These are phyloP conservation scores for Colletotrichum sansevieriae DNA, from an alignment of 2,329 filamentous ascomycete species.

Conservation along the genomic window DNA sequence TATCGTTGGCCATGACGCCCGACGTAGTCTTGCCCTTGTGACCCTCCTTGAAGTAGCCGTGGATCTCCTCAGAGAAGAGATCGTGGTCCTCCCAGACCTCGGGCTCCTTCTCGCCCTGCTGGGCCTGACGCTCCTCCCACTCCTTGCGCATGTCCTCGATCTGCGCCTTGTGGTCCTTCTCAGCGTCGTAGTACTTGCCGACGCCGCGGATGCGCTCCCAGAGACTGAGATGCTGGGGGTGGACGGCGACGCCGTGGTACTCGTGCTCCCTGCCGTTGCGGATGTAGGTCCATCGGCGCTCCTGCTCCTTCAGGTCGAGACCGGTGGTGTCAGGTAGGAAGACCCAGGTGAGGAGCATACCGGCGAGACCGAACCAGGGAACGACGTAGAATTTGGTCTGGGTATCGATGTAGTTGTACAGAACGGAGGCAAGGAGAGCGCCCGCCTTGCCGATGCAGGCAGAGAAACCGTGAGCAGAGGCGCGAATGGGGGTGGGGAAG, in stretches of 20 bases:
- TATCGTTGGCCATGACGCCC: slow-evolving; percentile 16
- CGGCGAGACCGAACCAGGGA: slow-evolving; percentile 93
- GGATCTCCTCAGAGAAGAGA: slow-evolving; percentile 66
- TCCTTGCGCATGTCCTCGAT: slow-evolving; percentile 83
- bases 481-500: slow-evolving; percentile 94
- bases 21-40: slow-evolving; percentile 36
- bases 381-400: slow-evolving; percentile 91
- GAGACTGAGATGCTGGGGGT: slow-evolving; percentile 86
- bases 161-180: slow-evolving; percentile 85
- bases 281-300: slow-evolving; percentile 92
- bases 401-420: slow-evolving; percentile 95
- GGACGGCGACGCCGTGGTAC: slow-evolving; percentile 94
- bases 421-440: slow-evolving; percentile 85
- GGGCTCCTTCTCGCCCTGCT: slow-evolving; percentile 62
- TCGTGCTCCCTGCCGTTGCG: slow-evolving; percentile 81
- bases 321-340: slow-evolving; percentile 98
- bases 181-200: slow-evolving; percentile 85
- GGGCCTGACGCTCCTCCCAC: slow-evolving; percentile 67
- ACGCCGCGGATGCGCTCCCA: slow-evolving; percentile 88
- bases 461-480: slow-evolving; percentile 94
- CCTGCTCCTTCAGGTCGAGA: slow-evolving; percentile 96
- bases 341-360: slow-evolving; percentile 83
- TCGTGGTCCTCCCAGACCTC: slow-evolving; percentile 62
- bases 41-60: slow-evolving; percentile 63
- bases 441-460: slow-evolving; percentile 91